A percentile compares a stretch with the other conserved stretches of the same genome.
phyloP scores from a whole-genome alignment of 352 stramenopile species.

The Phytophthora megakarya region DNA sequence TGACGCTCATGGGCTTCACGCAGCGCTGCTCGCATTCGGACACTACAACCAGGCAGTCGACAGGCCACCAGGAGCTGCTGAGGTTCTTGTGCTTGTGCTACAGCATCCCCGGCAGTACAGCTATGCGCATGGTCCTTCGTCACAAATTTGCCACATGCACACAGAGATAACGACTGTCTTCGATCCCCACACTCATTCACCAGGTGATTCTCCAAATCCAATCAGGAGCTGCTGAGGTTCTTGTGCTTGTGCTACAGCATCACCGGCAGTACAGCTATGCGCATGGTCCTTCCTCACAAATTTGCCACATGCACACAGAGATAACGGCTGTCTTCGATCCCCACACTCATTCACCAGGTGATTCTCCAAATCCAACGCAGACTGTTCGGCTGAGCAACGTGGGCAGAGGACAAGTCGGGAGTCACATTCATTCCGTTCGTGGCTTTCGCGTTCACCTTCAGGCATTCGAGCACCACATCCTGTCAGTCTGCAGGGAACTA shows the following conservation, averaged over 20 bases:
- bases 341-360: constrained; percentile 48
- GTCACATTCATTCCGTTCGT: constrained; percentile 24
- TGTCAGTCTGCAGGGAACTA: constrained; percentile 45
- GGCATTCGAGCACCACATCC: constrained; percentile 42
- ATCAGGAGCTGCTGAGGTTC: constrained; percentile 14
- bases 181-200: no score
- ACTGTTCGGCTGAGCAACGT: constrained; percentile 9
- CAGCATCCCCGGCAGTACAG: constrained; percentile 1
- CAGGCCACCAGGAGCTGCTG: constrained; percentile 20
- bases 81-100: not conserved
- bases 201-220: no score
- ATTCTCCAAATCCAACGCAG: constrained; percentile 40
- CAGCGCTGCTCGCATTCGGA: constrained; percentile 39
- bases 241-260: not conserved
- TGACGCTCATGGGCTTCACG: constrained; percentile 63
- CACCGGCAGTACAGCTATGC: constrained; percentile 15
- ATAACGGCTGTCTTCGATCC: constrained; percentile 13
- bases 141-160: constrained; percentile 28
- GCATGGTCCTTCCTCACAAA: constrained; percentile 18
- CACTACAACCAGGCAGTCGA: constrained; percentile 30
- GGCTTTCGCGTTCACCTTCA: constrained; percentile 41
- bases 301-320: constrained; percentile 27
- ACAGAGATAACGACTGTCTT: constrained; percentile 19
- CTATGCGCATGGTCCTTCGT: constrained; percentile 16
- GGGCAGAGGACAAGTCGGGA: constrained; percentile 18